Conservation (phyloP, 805 yeast species). For the Cyberlindnera xylosilytica region DNA sequence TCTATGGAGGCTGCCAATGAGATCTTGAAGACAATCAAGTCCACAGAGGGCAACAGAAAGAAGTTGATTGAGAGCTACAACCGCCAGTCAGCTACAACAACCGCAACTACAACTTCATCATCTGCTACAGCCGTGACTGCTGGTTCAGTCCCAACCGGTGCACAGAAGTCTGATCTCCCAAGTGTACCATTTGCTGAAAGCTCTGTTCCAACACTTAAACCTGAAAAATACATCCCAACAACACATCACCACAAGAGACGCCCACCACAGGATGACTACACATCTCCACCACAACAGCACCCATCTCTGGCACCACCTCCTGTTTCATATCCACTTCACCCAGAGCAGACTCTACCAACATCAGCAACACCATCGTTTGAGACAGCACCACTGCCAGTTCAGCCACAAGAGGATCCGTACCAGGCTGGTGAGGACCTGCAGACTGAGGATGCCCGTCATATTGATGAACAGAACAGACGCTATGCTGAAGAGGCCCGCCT, state of each 20-base stretch:
- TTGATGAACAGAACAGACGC: conserved; percentile 13
- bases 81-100: conserved; percentile 16
- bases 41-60: conserved; percentile 48
- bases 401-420: no score
- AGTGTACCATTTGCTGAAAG: no score
- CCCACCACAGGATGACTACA: conserved; percentile 19
- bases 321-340: conserved; percentile 1
- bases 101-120: conserved; percentile 10
- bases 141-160: not conserved
- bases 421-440: no score
- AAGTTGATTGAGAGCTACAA: conserved; percentile 17
- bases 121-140: conserved; percentile 11
- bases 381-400: no score
- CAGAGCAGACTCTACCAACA: conserved; percentile 1
- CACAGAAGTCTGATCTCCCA: conserved; percentile 6
- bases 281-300: conserved; percentile 6
- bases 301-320: conserved; percentile 15
- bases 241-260: conserved; percentile 24
- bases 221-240: conserved; percentile 15
- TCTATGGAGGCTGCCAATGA: conserved; percentile 94
- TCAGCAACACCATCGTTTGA: no score
- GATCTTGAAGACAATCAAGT: conserved; percentile 78
- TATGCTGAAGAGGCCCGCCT: conserved; percentile 16
- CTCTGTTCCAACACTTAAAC: not conserved
- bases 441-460: no score